These are phyloP conservation scores for Fraxinus paxiana DNA, from an alignment of 305 asterid species.

Conservation along the genomic window DNA sequence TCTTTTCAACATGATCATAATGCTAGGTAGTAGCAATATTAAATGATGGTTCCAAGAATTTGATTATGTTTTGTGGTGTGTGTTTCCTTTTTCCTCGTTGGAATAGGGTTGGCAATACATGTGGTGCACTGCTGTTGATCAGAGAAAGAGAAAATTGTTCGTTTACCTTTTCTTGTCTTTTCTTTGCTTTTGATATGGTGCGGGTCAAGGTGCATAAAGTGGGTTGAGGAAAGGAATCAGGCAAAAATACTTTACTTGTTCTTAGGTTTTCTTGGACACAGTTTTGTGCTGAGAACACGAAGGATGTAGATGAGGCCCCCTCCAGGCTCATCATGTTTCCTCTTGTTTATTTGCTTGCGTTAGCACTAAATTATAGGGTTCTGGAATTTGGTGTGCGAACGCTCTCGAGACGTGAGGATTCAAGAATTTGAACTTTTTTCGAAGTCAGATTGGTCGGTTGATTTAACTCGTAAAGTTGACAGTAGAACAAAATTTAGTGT, in stretches of 20 bases:
- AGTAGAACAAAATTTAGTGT: neutral
- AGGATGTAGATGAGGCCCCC: neutral
- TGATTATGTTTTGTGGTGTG: conserved; percentile 7
- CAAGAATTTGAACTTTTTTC: neutral
- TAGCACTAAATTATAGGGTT: neutral
- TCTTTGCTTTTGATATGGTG: neutral
- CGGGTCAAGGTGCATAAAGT: conserved; percentile 13
- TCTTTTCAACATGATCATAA: neutral
- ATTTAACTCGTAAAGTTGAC: neutral
- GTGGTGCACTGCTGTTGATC: conserved; percentile 18
- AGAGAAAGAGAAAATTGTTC: conserved; percentile 14
- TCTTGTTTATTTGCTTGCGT: neutral
- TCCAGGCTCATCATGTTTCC: neutral
- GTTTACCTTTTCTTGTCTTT: conserved; percentile 7
- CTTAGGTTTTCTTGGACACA: neutral
- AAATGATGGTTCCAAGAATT: neutral
- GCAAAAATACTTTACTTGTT: conserved; percentile 22
- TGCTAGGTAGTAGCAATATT: neutral
- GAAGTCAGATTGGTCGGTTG: neutral
- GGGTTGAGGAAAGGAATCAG: conserved; percentile 32
- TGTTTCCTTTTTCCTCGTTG: conserved; percentile 7
- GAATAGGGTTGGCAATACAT: neutral
- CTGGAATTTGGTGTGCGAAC: neutral
- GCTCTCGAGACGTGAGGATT: neutral
- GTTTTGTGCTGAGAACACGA: neutral